Conservation (phyloP, 257 asterid genomes). For the Eustoma russellianum region DNA sequence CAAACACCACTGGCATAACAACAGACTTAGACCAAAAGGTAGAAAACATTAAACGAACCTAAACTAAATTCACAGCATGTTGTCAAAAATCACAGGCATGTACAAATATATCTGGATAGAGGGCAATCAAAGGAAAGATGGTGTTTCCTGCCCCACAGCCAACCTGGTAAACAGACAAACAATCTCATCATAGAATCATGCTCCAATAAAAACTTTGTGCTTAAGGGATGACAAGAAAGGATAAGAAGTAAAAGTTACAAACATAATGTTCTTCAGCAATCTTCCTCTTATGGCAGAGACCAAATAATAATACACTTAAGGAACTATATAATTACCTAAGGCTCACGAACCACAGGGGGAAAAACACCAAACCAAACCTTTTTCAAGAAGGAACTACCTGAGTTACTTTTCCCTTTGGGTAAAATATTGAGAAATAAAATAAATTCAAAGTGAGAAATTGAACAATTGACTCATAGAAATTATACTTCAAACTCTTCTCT, state of each 20-base stretch:
- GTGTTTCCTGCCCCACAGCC: slow-evolving; percentile 99
- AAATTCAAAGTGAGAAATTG: too few relatives aligned
- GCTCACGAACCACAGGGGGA: not conserved
- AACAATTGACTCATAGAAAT: too few relatives aligned
- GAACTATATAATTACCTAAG: not conserved
- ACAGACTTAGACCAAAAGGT: not conserved
- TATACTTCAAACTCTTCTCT: too few relatives aligned
- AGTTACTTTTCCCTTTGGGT: too few relatives aligned
- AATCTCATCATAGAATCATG: slow-evolving; percentile 8
- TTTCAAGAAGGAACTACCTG: too few relatives aligned
- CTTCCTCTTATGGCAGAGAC: not conserved
- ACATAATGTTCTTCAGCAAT: not conserved
- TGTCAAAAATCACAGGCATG: slow-evolving; percentile 98
- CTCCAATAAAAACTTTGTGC: not conserved
- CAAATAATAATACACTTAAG: not conserved
- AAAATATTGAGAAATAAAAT: too few relatives aligned
- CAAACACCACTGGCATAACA: too few relatives aligned
- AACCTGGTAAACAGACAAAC: slow-evolving; percentile 41
- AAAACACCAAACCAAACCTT: too few relatives aligned
- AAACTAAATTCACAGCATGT: slow-evolving; percentile 84
- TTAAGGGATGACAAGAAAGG: not conserved
- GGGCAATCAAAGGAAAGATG: slow-evolving; percentile 70
- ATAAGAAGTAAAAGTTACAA: not conserved
- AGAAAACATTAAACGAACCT: slow-evolving; percentile 37
- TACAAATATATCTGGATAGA: slow-evolving; percentile 52